Percentiles rank a stretch among this genome's conserved stretches.
Conservation (phyloP, 1,139 yeast genomes). For the Nadsonia commutata region DNA sequence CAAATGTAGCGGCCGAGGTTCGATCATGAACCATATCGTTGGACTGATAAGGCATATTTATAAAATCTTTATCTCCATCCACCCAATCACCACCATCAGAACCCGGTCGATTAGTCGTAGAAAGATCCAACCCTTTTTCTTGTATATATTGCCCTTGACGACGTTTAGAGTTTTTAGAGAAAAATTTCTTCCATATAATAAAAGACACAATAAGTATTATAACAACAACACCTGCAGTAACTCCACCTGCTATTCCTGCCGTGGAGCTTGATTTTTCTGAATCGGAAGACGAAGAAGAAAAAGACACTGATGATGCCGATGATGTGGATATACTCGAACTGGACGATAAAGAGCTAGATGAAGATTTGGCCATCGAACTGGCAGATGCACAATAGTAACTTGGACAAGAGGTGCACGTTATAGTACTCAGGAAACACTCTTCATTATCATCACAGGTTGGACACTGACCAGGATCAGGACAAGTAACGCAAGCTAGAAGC, state of each 20-base stretch:
- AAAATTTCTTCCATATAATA: not conserved
- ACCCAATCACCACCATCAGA: not conserved
- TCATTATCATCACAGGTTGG: not conserved
- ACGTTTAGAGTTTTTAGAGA: not conserved
- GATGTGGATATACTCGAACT: not conserved
- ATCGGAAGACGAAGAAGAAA: not conserved
- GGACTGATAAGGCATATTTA: no score
- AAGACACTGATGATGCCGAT: not conserved
- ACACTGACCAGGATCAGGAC: not conserved
- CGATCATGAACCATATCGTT: not conserved
- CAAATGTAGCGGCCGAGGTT: slow-evolving; percentile 2
- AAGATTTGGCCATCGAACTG: not conserved
- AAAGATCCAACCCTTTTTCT: not conserved
- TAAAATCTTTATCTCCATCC: not conserved
- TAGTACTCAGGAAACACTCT: not conserved
- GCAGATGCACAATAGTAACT: not conserved
- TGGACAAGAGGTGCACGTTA: not conserved
- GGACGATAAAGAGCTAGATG: no score
- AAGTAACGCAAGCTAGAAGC: not conserved
- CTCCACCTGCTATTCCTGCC: not conserved
- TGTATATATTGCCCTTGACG: not conserved
- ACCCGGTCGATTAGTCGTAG: not conserved
- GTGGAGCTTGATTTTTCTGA: not conserved
- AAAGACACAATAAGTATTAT: not conserved
- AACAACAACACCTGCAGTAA: not conserved